These are phyloP conservation scores for Bretschneidera sinensis DNA, from an alignment of 345 rosid genomes.

Conservation along the genomic window DNA sequence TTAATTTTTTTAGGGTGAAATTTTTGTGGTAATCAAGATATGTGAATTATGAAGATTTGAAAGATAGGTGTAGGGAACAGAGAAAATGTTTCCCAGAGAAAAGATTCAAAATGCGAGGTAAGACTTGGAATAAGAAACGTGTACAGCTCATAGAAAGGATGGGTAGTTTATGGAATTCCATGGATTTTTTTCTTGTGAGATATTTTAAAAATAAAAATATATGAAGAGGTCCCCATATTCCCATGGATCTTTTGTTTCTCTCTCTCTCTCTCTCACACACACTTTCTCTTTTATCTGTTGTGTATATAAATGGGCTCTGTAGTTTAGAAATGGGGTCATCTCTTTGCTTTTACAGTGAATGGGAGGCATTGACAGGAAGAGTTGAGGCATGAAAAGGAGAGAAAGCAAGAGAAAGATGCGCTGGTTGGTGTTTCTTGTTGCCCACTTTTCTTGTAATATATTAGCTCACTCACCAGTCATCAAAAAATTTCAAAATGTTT, in stretches of 20 bases:
- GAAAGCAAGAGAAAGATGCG: slow-evolving; percentile 34
- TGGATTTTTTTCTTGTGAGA: slow-evolving; percentile 10
- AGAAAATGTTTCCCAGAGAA: slow-evolving; percentile 36
- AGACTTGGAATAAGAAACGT: slow-evolving; percentile 45
- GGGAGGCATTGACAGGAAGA: slow-evolving; percentile 21
- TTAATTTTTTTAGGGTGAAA: slow-evolving; percentile 28
- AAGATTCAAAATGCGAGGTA: slow-evolving; percentile 29
- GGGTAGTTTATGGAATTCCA: slow-evolving; percentile 28
- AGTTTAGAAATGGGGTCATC: slow-evolving; percentile 31
- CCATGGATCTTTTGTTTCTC: slow-evolving; percentile 1
- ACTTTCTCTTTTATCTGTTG: not conserved
- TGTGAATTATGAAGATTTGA: slow-evolving; percentile 34
- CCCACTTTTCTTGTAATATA: slow-evolving; percentile 1
- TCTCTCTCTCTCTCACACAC: too few relatives aligned
- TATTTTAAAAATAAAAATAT: not conserved
- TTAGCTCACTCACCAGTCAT: too few relatives aligned
- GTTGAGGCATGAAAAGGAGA: slow-evolving; percentile 48
- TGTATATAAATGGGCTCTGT: too few relatives aligned
- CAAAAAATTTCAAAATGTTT: too few relatives aligned
- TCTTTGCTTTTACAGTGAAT: slow-evolving; percentile 39
- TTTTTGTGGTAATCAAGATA: slow-evolving; percentile 26
- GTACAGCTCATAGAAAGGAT: slow-evolving; percentile 46
- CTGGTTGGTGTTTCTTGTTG: slow-evolving; percentile 17
- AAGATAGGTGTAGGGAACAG: slow-evolving; percentile 31
- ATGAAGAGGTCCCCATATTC: slow-evolving; percentile 18